Evolutionary conservation across 352 stramenopile genomes (phyloP), one percentile per base, ranked within the genome.

Genomic region (Blastocystis sp.): DNA sequence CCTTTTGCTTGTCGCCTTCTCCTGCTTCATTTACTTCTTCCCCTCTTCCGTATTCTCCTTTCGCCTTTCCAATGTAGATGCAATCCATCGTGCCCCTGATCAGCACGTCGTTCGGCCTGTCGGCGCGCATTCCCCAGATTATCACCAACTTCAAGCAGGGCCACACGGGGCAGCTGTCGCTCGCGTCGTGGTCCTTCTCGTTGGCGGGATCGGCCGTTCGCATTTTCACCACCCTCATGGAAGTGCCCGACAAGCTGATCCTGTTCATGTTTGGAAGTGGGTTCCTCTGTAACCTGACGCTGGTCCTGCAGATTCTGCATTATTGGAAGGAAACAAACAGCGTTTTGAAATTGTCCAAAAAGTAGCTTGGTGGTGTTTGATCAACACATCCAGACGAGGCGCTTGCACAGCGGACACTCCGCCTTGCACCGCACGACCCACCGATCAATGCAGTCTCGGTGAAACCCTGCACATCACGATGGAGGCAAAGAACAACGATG

Each of bases 211-310:
- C 92, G 0, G 87, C 94, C 62, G 93, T 93, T 43, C 92, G 93
- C 0, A 90, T 95, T 69, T 95, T 95, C 89, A 95, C 93, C 21
- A 95, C 93, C 17, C 89, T 95, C 69, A 93, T 95, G 90, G 91
- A 88, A 34, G 64, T 88, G 11, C 64, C 64, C 21, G 78, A 88
- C 48, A 88, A 76, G 52, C 40, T 88, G 42, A 78, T 88, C 28
- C 45, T 88, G 10, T 28, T 17, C 10, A 79, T 76, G 64, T 79
- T 66, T 21, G 34, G 79, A n/a, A 45, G 11, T 7, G 34, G 42
- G 2, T 79, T 79, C 34, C 4, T 77, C 4, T 88, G 78, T 48
- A 88, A 88, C 28, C 40, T 88, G 2, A 77, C 57, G 17, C 61
- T 88, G 2, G 78, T 88, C 28, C 42, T 88, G n/a, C 78, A 88